These are phyloP conservation scores for Gossypium raimondii DNA, from an alignment of 345 rosid genomes.

Conservation along the genomic window DNA sequence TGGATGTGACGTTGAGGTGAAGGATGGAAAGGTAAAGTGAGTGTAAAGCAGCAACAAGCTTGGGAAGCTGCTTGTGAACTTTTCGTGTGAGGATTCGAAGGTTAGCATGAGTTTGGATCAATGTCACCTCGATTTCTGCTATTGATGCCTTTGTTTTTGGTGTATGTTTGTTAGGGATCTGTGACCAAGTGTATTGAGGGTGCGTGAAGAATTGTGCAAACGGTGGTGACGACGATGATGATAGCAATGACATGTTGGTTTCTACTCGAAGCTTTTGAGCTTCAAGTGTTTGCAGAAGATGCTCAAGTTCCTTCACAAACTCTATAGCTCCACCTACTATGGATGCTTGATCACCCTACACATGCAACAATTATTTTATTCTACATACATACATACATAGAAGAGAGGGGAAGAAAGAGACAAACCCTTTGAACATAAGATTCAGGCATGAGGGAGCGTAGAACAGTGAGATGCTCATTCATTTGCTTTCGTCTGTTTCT, in stretches of 20 bases:
- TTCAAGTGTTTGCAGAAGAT: constrained; percentile 59
- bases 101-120: constrained; percentile 82
- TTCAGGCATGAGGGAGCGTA: constrained; percentile 83
- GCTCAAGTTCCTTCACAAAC: constrained; percentile 84
- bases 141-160: constrained; percentile 38
- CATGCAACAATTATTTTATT: too few relatives aligned
- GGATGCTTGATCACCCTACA: constrained; percentile 92
- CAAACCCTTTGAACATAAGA: constrained; percentile 75
- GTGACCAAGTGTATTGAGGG: constrained; percentile 59
- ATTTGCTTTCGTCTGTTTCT: constrained; percentile 84
- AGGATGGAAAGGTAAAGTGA: constrained; percentile 61
- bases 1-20: constrained; percentile 64
- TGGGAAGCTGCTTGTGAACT: constrained; percentile 49
- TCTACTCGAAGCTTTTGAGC: constrained; percentile 44
- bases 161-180: constrained; percentile 40
- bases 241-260: neutral
- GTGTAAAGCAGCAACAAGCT: constrained; percentile 52
- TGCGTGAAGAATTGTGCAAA: constrained; percentile 52
- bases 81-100: constrained; percentile 61
- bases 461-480: constrained; percentile 74
- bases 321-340: constrained; percentile 88
- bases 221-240: constrained; percentile 26
- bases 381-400: too few relatives aligned
- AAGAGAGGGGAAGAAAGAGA: neutral
- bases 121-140: constrained; percentile 77